Conservation (phyloP, 371 early-diverging fungal species). For the Mucor indicus region DNA sequence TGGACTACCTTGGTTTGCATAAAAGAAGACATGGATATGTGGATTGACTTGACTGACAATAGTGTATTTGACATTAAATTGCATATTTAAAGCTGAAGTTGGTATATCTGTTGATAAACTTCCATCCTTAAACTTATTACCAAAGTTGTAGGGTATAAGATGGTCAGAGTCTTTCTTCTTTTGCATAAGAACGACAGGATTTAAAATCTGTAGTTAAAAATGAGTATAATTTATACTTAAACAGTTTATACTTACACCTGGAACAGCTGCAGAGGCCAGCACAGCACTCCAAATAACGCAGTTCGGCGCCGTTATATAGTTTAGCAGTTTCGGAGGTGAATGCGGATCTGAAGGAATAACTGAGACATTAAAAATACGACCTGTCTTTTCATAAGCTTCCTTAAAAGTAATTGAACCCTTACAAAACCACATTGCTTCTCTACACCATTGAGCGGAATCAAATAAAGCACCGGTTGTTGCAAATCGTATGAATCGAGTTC, state of each 20-base stretch:
- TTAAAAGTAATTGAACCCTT: slow-evolving; percentile 85
- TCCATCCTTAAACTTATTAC: slow-evolving; percentile 86
- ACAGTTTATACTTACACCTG: slow-evolving; percentile 32
- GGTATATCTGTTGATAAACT: slow-evolving; percentile 86
- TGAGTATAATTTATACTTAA: not conserved
- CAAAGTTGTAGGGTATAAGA: slow-evolving; percentile 75
- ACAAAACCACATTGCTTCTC: slow-evolving; percentile 69
- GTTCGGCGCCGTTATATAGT: slow-evolving; percentile 89
- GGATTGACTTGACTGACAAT: slow-evolving; percentile 93
- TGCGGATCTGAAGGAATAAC: slow-evolving; percentile 80
- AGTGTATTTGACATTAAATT: slow-evolving; percentile 85
- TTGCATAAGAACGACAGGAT: slow-evolving; percentile 77
- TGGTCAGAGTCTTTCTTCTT: slow-evolving; percentile 63
- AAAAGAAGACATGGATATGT: slow-evolving; percentile 84
- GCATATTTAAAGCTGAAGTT: slow-evolving; percentile 65
- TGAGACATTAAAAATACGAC: slow-evolving; percentile 83
- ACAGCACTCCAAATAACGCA: slow-evolving; percentile 85
- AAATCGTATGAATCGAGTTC: slow-evolving; percentile 26
- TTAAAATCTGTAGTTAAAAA: slow-evolving; percentile 52
- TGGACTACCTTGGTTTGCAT: slow-evolving; percentile 69
- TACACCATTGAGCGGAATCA: slow-evolving; percentile 72
- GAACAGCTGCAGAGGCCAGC: slow-evolving; percentile 50
- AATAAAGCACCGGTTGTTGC: slow-evolving; percentile 58
- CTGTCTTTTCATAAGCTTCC: slow-evolving; percentile 88
- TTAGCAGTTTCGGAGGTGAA: slow-evolving; percentile 78